A percentile compares a stretch with the other conserved stretches of the same genome.
Conservation (phyloP, 1,139 yeast genomes). For the Hyphopichia buzzinii region DNA sequence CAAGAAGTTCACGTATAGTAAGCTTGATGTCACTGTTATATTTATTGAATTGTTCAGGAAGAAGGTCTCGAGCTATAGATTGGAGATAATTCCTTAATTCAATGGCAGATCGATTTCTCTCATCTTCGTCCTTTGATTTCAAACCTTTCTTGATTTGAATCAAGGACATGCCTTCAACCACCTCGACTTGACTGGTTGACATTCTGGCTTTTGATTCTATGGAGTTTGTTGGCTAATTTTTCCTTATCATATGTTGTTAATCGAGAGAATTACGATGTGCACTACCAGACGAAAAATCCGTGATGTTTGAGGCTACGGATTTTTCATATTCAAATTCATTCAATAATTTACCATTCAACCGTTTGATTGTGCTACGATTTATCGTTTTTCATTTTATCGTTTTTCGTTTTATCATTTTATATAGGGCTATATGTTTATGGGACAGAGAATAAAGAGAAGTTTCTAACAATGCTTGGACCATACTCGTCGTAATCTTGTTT, state of each 20-base stretch:
- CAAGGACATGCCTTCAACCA: constrained; percentile 51
- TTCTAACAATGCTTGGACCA: constrained; percentile 96
- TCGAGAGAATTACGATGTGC: background rate
- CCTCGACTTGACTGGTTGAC: constrained; percentile 35
- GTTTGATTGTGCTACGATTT: too few species aligned
- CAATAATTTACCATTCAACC: too few species aligned
- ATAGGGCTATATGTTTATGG: constrained; percentile 43
- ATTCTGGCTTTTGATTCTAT: constrained; percentile 10
- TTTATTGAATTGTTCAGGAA: constrained; percentile 75
- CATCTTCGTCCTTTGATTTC: constrained; percentile 49
- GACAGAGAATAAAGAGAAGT: constrained; percentile 89
- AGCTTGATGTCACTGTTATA: constrained; percentile 86
- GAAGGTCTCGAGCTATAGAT: constrained; percentile 68
- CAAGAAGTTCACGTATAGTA: constrained; percentile 80
- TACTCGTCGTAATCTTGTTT: constrained; percentile 96
- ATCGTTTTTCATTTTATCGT: too few species aligned
- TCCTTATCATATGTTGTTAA: background rate
- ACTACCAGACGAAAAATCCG: background rate
- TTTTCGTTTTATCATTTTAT: background rate
- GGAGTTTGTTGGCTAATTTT: background rate
- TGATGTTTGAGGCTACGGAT: background rate
- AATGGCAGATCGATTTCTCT: constrained; percentile 56
- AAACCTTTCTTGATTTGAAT: constrained; percentile 55
- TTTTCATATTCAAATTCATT: background rate
- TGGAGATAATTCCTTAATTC: constrained; percentile 68